phyloP scores from a whole-genome alignment of 2,329 filamentous ascomycete species.

The Hyphodiscus sp. region DNA sequence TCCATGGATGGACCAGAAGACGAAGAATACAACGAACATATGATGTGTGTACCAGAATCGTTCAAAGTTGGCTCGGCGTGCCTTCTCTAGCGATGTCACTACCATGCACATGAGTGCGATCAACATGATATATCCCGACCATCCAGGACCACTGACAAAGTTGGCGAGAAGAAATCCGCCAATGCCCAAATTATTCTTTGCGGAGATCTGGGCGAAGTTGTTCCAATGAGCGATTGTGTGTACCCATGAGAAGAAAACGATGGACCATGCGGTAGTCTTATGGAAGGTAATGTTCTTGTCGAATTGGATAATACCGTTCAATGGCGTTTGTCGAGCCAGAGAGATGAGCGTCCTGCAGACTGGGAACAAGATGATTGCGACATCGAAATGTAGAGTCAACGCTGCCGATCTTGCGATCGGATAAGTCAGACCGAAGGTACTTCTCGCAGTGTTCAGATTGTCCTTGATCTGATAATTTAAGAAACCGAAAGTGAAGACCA shows the following conservation, averaged over 20 bases:
- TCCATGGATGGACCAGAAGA: slow-evolving; percentile 87
- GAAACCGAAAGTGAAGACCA: slow-evolving; percentile 75
- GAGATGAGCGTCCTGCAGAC: slow-evolving; percentile 83
- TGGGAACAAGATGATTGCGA: slow-evolving; percentile 72
- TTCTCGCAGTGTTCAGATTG: slow-evolving; percentile 58
- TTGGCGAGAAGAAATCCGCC: slow-evolving; percentile 73
- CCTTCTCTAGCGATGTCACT: slow-evolving; percentile 69
- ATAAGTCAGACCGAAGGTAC: slow-evolving; percentile 69
- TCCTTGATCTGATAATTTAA: slow-evolving; percentile 76
- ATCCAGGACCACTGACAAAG: slow-evolving; percentile 72
- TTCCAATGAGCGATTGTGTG: slow-evolving; percentile 84
- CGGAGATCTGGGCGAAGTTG: slow-evolving; percentile 73
- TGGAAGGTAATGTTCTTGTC: slow-evolving; percentile 89
- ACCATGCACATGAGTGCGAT: slow-evolving; percentile 73
- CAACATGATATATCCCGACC: slow-evolving; percentile 83
- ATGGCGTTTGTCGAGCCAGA: slow-evolving; percentile 68
- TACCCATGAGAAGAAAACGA: slow-evolving; percentile 82
- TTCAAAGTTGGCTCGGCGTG: slow-evolving; percentile 74
- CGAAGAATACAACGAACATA: slow-evolving; percentile 80
- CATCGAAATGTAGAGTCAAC: slow-evolving; percentile 73
- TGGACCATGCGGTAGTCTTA: slow-evolving; percentile 78
- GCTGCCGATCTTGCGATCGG: slow-evolving; percentile 71
- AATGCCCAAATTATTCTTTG: slow-evolving; percentile 69
- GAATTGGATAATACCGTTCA: slow-evolving; percentile 83
- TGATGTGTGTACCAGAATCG: slow-evolving; percentile 90